These are phyloP conservation scores for Knoxia roxburghii DNA, from an alignment of 257 asterid genomes.

Conservation along the genomic window DNA sequence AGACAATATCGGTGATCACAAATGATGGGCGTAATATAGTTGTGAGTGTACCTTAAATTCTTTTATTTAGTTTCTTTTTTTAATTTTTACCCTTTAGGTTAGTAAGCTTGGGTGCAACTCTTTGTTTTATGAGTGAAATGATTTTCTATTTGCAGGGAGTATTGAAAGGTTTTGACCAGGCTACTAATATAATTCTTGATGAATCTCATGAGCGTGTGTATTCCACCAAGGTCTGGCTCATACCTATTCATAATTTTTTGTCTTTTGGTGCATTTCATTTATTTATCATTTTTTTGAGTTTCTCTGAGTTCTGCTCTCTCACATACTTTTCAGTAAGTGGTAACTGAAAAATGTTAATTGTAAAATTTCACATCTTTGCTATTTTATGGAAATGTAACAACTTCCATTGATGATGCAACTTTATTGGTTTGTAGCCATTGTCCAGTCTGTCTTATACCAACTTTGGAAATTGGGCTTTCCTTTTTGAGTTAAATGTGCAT, in stretches of 20 bases:
- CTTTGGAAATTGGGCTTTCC: neutral
- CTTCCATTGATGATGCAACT: neutral
- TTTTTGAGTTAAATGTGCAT: neutral
- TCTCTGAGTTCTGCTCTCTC: neutral
- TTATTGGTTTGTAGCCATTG: neutral
- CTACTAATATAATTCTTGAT: slow-evolving; percentile 91
- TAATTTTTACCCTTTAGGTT: neutral
- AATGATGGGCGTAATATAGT: slow-evolving; percentile 94
- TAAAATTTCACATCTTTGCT: neutral
- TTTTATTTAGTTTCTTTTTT: neutral
- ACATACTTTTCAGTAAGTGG: neutral
- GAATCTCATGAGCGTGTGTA: slow-evolving; percentile 98
- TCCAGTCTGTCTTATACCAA: neutral
- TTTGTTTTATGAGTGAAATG: neutral
- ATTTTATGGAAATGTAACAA: neutral
- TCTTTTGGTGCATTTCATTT: neutral
- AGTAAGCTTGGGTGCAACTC: neutral
- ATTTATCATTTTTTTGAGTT: neutral
- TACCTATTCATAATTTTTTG: neutral
- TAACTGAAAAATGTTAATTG: neutral
- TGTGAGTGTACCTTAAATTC: slow-evolving; percentile 41
- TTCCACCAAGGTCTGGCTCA: slow-evolving; percentile 73
- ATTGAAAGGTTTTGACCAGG: slow-evolving; percentile 93
- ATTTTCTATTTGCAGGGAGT: slow-evolving; percentile 53
- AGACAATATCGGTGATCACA: slow-evolving; percentile 79